These are phyloP conservation scores for Grosmannia clavigera DNA, from an alignment of 2,329 filamentous ascomycete species.

Conservation along the genomic window DNA sequence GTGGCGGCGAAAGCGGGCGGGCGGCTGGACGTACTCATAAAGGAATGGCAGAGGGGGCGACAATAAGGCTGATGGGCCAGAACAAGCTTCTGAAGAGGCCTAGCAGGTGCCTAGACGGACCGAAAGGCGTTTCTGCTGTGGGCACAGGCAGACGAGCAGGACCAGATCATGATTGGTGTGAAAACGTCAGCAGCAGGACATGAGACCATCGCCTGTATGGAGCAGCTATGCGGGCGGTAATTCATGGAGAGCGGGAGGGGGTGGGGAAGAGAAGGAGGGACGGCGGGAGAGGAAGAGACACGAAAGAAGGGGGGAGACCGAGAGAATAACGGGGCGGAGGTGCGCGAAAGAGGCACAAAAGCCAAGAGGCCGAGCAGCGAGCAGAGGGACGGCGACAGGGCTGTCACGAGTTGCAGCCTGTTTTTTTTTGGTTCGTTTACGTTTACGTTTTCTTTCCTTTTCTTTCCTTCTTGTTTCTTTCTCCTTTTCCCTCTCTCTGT, in stretches of 20 bases:
- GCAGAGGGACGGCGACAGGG: not conserved
- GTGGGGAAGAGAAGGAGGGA: not conserved
- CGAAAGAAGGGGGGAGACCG: not conserved
- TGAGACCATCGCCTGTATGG: not conserved
- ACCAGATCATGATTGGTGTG: not conserved
- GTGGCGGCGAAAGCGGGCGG: not conserved
- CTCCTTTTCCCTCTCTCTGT: not conserved
- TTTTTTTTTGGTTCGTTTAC: not conserved
- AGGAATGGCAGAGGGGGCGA: conserved; percentile 14
- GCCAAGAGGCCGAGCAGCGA: not conserved
- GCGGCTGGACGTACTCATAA: not conserved
- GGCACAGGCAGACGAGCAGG: not conserved
- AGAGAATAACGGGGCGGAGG: not conserved
- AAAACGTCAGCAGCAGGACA: not conserved
- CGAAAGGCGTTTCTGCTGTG: not conserved
- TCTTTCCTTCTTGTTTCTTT: not conserved
- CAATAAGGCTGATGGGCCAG: conserved; percentile 5
- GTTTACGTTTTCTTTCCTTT: not conserved
- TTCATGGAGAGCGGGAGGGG: not conserved
- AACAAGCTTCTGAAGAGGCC: not conserved
- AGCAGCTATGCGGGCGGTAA: not conserved
- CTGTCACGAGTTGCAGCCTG: not conserved
- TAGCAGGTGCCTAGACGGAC: not conserved
- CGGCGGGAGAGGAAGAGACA: not conserved
- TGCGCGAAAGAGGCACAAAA: not conserved